These are phyloP conservation scores for Saprolegnia diclina DNA, from an alignment of 352 stramenopile genomes.

Conservation along the genomic window DNA sequence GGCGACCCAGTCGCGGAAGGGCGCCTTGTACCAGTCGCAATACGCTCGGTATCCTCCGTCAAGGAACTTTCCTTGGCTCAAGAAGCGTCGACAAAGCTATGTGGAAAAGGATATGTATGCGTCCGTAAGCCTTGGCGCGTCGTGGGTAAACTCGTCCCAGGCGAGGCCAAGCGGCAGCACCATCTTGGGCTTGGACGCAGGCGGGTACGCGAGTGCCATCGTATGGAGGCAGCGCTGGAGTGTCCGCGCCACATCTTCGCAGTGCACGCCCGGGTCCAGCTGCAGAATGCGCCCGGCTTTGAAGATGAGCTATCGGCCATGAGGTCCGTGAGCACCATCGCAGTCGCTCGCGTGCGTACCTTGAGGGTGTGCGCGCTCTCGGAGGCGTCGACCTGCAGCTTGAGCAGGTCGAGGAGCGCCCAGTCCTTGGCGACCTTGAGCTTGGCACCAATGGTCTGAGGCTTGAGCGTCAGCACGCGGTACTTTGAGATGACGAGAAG, in stretches of 20 bases:
- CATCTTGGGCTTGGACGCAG: background rate
- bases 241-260: constrained; percentile 10
- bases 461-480: constrained; percentile 13
- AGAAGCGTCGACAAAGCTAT: background rate
- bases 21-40: constrained; percentile 1
- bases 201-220: background rate
- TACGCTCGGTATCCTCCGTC: background rate
- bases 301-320: constrained; percentile 7
- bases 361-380: background rate
- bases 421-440: constrained; percentile 20
- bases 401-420: constrained; percentile 14
- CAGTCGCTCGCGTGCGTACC: background rate
- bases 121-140: background rate
- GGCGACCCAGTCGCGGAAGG: constrained; percentile 8
- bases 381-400: constrained; percentile 6
- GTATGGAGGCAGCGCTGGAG: background rate
- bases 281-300: constrained; percentile 9
- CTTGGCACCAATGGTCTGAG: background rate
- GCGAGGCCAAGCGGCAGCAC: background rate
- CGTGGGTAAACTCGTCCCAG: constrained; percentile 6
- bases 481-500: constrained; percentile 6
- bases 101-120: constrained; percentile 22
- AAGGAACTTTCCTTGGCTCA: background rate
- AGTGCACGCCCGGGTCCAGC: constrained; percentile 15
- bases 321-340: background rate